These are phyloP conservation scores for Tanacetum coccineum DNA, from an alignment of 129 eudicot genomes.

Conservation along the genomic window DNA sequence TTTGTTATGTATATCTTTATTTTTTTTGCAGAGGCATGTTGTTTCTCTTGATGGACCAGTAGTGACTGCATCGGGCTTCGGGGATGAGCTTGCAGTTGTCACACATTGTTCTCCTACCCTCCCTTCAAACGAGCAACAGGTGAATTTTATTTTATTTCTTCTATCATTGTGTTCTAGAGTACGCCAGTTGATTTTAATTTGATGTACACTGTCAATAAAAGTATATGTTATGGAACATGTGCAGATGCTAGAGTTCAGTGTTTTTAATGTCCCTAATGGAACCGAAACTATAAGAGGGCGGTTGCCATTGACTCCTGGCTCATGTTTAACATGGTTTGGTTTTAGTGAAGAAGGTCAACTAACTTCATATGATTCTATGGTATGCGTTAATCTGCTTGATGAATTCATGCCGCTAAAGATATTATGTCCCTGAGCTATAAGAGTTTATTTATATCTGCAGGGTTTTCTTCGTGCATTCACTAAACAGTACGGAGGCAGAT, in stretches of 20 bases:
- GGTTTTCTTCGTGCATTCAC: conserved; percentile 79
- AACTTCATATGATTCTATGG: conserved; percentile 92
- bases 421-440: conserved; percentile 2
- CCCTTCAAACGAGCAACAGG: conserved; percentile 60
- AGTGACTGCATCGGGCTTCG: conserved; percentile 82
- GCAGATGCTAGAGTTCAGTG: conserved; percentile 76
- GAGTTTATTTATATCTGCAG: conserved; percentile 29
- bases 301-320: conserved; percentile 86
- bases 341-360: conserved; percentile 94
- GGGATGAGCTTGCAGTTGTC: conserved; percentile 89
- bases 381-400: conserved; percentile 21
- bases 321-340: conserved; percentile 83
- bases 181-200: no score
- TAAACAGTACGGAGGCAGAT: conserved; percentile 81
- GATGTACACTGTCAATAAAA: no score
- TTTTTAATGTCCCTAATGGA: conserved; percentile 58
- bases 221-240: no score
- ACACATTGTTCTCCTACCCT: conserved; percentile 79
- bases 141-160: no score
- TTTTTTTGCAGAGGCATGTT: conserved; percentile 50
- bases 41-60: conserved; percentile 97
- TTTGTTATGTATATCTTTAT: neutral
- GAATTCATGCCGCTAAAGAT: neutral
- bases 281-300: conserved; percentile 63
- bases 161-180: no score